Percentiles rank a stretch among this genome's conserved stretches.
Evolutionary conservation across 106 monocot species (phyloP).

Genomic region (Phalaenopsis equestris): DNA sequence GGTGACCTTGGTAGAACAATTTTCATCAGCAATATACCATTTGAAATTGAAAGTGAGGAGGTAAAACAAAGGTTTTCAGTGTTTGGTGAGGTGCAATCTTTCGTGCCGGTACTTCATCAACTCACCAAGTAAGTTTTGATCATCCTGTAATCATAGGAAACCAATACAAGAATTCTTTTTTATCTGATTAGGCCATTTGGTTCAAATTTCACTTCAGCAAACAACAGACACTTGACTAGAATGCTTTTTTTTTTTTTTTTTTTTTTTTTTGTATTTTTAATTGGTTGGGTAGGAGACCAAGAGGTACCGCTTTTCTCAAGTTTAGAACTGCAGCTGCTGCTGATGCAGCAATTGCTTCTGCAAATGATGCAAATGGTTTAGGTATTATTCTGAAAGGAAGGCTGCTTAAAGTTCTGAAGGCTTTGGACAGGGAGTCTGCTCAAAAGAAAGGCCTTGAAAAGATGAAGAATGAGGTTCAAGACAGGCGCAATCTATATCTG

Average conservation of each 20-base stretch:
- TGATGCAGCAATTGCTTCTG: constrained; percentile 69
- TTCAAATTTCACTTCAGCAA: background rate
- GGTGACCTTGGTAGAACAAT: constrained; percentile 67
- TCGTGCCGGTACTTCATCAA: constrained; percentile 66
- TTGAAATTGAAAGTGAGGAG: constrained; percentile 71
- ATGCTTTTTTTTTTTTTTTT: background rate
- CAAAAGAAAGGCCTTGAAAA: constrained; percentile 63
- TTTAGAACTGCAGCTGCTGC: constrained; percentile 42
- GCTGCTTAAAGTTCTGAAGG: constrained; percentile 55
- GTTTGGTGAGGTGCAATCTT: constrained; percentile 78
- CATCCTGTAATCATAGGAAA: background rate
- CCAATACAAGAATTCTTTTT: background rate
- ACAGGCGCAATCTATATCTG: constrained; percentile 82
- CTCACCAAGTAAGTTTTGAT: constrained; percentile 70
- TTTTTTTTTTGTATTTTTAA: background rate
- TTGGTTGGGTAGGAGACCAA: constrained; percentile 53
- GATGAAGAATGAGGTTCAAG: constrained; percentile 52
- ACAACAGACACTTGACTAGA: background rate
- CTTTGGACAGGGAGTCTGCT: constrained; percentile 82
- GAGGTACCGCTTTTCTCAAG: constrained; percentile 84
- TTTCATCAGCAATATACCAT: constrained; percentile 92
- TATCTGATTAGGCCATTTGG: background rate
- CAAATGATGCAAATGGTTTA: constrained; percentile 64
- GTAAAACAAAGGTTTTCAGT: constrained; percentile 77
- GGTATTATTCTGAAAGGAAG: constrained; percentile 81